Percentiles rank a stretch among this genome's conserved stretches.
Conservation (phyloP, 257 asterid species). For the Phtheirospermum japonicum region DNA sequence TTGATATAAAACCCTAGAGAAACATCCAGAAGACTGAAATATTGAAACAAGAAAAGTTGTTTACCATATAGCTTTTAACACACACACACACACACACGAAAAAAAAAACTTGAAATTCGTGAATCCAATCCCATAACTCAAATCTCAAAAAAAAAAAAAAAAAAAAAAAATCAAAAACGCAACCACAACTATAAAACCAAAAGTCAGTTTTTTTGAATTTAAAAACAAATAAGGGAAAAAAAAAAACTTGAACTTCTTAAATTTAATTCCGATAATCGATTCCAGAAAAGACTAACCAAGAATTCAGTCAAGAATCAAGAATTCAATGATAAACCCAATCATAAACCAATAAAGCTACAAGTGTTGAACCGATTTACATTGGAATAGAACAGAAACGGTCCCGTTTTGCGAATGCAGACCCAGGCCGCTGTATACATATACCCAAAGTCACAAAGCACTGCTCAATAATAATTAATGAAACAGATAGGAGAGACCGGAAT, state of each 20-base stretch:
- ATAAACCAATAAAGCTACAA: background rate
- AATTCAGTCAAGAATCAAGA: slow-evolving; percentile 8
- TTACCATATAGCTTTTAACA: background rate
- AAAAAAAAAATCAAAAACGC: slow-evolving; percentile 1
- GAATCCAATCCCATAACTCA: slow-evolving; percentile 3
- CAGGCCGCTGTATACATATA: slow-evolving; percentile 12
- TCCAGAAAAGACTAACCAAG: background rate
- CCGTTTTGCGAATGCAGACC: slow-evolving; percentile 28
- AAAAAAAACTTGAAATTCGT: too few relatives aligned
- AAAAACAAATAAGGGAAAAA: background rate
- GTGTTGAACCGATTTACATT: slow-evolving; percentile 29
- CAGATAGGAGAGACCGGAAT: background rate
- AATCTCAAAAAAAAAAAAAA: slow-evolving; percentile 11
- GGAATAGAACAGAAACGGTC: slow-evolving; percentile 13
- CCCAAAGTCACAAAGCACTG: background rate
- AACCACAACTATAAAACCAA: slow-evolving; percentile 12
- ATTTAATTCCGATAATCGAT: background rate
- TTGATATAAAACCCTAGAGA: slow-evolving; percentile 26
- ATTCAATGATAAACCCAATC: slow-evolving; percentile 9
- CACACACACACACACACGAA: too few relatives aligned
- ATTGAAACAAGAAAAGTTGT: background rate
- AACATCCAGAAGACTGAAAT: background rate
- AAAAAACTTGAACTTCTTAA: background rate
- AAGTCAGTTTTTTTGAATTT: background rate
- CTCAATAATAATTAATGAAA: slow-evolving; percentile 21